Evolutionary conservation across 1,284 basidiomycete species (phyloP).

Genomic region (Retiboletus flavoniger): DNA sequence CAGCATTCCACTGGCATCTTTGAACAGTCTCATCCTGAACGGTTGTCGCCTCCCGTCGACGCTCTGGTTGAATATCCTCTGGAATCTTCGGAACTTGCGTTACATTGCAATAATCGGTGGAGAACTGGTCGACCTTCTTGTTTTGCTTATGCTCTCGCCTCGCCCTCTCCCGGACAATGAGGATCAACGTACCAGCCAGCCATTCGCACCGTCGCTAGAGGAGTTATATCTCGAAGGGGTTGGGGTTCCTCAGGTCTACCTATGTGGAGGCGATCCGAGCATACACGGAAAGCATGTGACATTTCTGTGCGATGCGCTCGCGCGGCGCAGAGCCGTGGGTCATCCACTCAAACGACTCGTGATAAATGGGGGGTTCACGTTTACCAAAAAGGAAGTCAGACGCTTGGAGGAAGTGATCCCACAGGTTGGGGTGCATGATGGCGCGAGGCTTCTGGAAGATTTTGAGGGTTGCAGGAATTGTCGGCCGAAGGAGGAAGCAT

Average conservation of each 20-base stretch:
- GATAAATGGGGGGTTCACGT: neutral
- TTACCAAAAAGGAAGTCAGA: neutral
- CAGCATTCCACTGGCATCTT: neutral
- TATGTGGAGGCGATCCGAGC: neutral
- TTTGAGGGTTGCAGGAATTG: neutral
- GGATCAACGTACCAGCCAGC: neutral
- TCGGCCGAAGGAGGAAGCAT: neutral
- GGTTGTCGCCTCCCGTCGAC: neutral
- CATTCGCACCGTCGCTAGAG: neutral
- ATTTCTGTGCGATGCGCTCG: neutral
- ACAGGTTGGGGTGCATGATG: neutral
- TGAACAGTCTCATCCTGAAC: neutral
- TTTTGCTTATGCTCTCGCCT: neutral
- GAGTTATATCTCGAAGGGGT: neutral
- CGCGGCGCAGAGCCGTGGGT: neutral
- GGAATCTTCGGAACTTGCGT: neutral
- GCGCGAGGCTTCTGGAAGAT: neutral
- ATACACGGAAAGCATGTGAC: neutral
- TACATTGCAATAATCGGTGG: neutral
- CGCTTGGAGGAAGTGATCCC: neutral
- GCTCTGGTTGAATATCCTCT: neutral
- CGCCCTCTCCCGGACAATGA: neutral
- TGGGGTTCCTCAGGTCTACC: neutral
- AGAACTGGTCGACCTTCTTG: neutral
- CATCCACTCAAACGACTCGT: neutral